A percentile compares a stretch with the other conserved stretches of the same genome.
Conservation (phyloP, 2,329 filamentous ascomycete species). For the Fusarium subtropicale region DNA sequence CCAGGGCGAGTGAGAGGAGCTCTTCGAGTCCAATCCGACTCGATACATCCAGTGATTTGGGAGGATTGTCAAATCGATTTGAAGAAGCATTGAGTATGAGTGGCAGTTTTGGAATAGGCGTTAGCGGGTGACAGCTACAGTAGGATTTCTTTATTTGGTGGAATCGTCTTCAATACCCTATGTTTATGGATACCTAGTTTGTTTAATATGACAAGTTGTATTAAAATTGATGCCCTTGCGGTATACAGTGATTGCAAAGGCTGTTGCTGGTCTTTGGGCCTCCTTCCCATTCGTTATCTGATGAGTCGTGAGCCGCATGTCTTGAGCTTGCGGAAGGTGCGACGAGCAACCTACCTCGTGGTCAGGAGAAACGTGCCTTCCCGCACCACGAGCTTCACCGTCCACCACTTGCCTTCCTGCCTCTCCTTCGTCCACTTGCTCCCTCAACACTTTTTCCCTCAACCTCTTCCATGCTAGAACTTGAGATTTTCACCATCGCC, state of each 20-base stretch:
- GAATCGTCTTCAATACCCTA: slow-evolving; percentile 31
- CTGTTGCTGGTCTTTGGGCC: background rate
- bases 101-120: slow-evolving; percentile 48
- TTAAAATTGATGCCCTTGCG: background rate
- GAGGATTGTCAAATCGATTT: slow-evolving; percentile 47
- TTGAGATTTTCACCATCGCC: background rate
- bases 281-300: too few species aligned
- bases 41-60: slow-evolving; percentile 47
- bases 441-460: background rate
- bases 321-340: background rate
- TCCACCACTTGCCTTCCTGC: background rate
- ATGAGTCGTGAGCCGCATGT: background rate
- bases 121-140: slow-evolving; percentile 42
- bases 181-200: background rate
- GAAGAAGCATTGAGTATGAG: slow-evolving; percentile 50
- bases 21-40: slow-evolving; percentile 47
- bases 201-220: background rate
- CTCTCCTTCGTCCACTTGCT: background rate
- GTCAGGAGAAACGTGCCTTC: background rate
- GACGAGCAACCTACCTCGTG: background rate
- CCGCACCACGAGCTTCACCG: background rate
- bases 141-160: slow-evolving; percentile 4
- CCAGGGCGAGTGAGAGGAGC: slow-evolving; percentile 31
- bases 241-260: background rate
- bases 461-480: background rate